Base-by-base conservation (phyloP, 768 basidiomycete species). In the Russula lepida region DNA sequence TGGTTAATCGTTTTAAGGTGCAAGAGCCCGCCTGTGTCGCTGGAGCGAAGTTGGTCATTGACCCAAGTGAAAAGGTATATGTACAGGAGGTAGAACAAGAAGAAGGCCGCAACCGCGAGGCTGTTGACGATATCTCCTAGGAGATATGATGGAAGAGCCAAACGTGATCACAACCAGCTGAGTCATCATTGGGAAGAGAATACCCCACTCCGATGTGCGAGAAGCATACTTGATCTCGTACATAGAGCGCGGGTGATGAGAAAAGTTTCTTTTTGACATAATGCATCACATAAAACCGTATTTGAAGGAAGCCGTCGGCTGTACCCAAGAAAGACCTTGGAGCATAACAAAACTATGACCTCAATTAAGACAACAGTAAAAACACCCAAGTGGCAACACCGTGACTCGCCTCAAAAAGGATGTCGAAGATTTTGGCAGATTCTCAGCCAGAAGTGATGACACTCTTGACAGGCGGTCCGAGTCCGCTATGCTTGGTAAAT, bases 81-180 rank as follows among this genome's bases (percentile, higher is more conserved):
- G 81, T 89, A 92, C 37, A 92, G 73, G 62, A 84, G 75, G 72
- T 88, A 95, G 74, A 92, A 89, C 47, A 86, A 72, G 72, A 89
- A 85, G 78, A 98, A 97, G 1, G 90, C 84, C 30, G 79, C 77
- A 65, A 83, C 83, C 2, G 90, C 85, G 49, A 98, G 83, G 8
- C 95, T 94, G 65, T 92, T 95, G 76, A 97, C 94, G 69, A 98
- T 79, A n/a, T n/a, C n/a, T n/a, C n/a, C n/a, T n/a, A 0, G 95
- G 95, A 6, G 92, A 86, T 66, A 98, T 95, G 70, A 94, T 81
- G 35, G 85, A 86, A 75, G 98, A 98, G 2, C 81, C 86, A 28
- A 91, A 71, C 9, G 86, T 81, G 72, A 97, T 94, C 39, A 94
- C 88, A 43, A 84, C 81, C 49, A 97, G 74, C 3, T 97, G 81